Percentiles rank a stretch among this genome's conserved stretches.
phyloP scores from a whole-genome alignment of 805 yeast genomes.

The Ogataea pilisensis region DNA sequence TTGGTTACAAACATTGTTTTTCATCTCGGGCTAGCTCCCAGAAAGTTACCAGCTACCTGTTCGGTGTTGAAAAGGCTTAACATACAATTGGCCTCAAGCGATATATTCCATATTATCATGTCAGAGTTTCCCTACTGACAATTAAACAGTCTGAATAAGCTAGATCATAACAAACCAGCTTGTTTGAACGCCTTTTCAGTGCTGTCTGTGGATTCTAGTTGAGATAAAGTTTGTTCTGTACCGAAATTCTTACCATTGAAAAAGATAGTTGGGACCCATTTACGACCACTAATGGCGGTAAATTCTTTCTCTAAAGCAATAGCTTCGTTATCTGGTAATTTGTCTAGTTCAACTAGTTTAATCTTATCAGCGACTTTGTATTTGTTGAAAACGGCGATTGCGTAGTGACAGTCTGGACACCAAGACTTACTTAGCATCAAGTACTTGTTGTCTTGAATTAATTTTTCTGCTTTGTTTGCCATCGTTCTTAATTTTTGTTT shows the following conservation, averaged over 20 bases:
- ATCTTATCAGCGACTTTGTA: slow-evolving; percentile 48
- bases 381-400: slow-evolving; percentile 50
- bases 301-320: slow-evolving; percentile 49
- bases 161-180: slow-evolving; percentile 28
- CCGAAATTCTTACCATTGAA: slow-evolving; percentile 58
- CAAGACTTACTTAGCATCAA: slow-evolving; percentile 66
- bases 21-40: too few relatives aligned
- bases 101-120: too few relatives aligned
- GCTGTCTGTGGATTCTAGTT: slow-evolving; percentile 32
- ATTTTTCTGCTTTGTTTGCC: slow-evolving; percentile 37
- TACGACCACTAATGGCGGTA: slow-evolving; percentile 51
- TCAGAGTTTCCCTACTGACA: too few relatives aligned
- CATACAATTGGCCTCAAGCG: too few relatives aligned
- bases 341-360: slow-evolving; percentile 58
- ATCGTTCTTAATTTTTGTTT: slow-evolving; percentile 3
- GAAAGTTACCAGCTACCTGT: too few relatives aligned
- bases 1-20: too few relatives aligned
- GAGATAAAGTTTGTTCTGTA: slow-evolving; percentile 45
- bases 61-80: too few relatives aligned
- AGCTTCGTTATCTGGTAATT: slow-evolving; percentile 48
- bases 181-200: slow-evolving; percentile 34
- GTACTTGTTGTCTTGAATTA: slow-evolving; percentile 42
- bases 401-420: slow-evolving; percentile 78
- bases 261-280: slow-evolving; percentile 69
- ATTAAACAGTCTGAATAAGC: too few relatives aligned